Percentiles rank a stretch among this genome's conserved stretches.
Conservation (phyloP, 371 early-diverging fungal genomes). For the Actinomucor elegans region DNA sequence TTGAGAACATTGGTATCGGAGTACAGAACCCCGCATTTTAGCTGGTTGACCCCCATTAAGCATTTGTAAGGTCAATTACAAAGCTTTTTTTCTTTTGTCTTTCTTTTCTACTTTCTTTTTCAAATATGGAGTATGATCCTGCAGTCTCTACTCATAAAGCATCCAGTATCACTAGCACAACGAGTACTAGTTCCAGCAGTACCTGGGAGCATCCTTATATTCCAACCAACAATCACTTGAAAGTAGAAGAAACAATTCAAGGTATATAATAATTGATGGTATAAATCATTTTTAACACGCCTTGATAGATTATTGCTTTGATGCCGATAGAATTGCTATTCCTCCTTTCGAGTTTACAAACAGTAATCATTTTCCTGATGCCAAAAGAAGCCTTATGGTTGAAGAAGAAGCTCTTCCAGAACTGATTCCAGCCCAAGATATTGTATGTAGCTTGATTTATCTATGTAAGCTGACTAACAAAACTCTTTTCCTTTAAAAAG, state of each 20-base stretch:
- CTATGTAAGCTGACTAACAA: background rate
- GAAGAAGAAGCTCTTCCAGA: too few species aligned
- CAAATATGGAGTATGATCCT: conserved; percentile 21
- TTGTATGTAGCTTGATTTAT: too few species aligned
- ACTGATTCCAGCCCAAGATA: too few species aligned
- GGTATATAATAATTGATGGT: too few species aligned
- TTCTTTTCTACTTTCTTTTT: conserved; percentile 4
- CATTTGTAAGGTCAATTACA: conserved; percentile 19
- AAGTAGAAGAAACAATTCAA: conserved; percentile 4
- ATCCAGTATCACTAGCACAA: conserved; percentile 22
- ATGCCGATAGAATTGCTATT: background rate
- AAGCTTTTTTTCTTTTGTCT: background rate
- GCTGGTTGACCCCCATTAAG: conserved; percentile 6
- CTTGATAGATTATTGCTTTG: too few species aligned
- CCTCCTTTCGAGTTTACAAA: background rate
- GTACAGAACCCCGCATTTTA: conserved; percentile 7
- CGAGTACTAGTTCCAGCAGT: conserved; percentile 16
- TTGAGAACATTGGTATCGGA: background rate
- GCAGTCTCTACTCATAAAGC: conserved; percentile 17
- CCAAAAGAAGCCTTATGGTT: too few species aligned
- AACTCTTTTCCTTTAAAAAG: background rate
- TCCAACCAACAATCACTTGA: background rate
- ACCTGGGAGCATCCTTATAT: conserved; percentile 9
- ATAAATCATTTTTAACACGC: too few species aligned
- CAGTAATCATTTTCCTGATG: too few species aligned